Evolutionary conservation across 495 filamentous ascomycete genomes (phyloP).

Genomic region (Xylaria nigripes): DNA sequence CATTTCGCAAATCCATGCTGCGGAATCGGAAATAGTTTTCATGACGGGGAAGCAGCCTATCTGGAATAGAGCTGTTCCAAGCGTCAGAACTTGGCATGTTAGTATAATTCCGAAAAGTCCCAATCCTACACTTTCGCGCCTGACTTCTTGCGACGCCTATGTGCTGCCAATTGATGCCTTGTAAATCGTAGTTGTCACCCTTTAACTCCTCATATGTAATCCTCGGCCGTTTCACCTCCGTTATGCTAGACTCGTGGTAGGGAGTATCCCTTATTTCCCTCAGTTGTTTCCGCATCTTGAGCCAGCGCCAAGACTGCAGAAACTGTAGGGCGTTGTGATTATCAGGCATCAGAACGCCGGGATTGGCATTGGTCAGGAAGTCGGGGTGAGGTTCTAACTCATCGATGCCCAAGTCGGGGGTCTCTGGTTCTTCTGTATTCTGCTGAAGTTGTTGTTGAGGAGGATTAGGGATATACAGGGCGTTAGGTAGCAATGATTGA

Average conservation of each 20-base stretch:
- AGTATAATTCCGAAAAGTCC: constrained; percentile 52
- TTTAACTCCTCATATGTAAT: constrained; percentile 41
- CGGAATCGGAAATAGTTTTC: constrained; percentile 62
- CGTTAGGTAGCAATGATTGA: constrained; percentile 1
- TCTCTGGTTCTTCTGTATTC: constrained; percentile 10
- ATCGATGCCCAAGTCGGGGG: background rate
- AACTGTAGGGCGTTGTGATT: constrained; percentile 21
- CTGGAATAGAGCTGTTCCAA: constrained; percentile 29
- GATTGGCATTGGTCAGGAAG: constrained; percentile 18
- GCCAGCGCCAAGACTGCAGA: constrained; percentile 19
- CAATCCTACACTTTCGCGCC: constrained; percentile 50
- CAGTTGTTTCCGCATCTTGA: background rate
- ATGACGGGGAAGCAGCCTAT: constrained; percentile 30
- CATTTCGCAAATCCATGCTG: constrained; percentile 57
- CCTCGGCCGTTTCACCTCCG: background rate
- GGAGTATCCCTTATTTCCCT: background rate
- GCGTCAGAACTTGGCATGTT: constrained; percentile 35
- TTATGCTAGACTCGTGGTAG: background rate
- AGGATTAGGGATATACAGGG: background rate
- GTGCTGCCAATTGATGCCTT: constrained; percentile 68
- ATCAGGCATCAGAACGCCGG: constrained; percentile 20
- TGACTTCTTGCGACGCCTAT: constrained; percentile 53
- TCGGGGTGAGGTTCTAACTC: constrained; percentile 1
- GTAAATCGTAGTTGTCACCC: constrained; percentile 59
- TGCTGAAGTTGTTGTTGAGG: constrained; percentile 1